Evolutionary conservation across 306 rosid species (phyloP).

Genomic region (Prunus armeniaca): DNA sequence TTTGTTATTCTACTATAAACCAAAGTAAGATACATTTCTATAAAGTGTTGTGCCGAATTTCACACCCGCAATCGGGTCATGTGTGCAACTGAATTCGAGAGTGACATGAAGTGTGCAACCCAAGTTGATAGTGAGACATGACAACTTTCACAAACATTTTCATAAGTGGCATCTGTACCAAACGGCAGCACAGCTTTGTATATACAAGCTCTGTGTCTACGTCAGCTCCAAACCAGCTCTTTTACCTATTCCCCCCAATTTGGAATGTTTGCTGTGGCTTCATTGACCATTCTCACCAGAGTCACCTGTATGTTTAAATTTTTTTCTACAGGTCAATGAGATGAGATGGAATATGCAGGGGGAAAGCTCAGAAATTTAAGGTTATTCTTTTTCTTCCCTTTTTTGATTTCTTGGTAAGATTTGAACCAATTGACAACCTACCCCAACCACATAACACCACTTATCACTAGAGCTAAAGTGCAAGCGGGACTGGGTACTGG

Average conservation of each 20-base stretch:
- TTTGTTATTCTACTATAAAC: neutral
- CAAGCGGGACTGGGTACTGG: neutral
- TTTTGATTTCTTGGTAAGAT: neutral
- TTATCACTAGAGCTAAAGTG: neutral
- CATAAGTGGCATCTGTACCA: conserved; percentile 9
- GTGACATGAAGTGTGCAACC: neutral
- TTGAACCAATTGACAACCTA: neutral
- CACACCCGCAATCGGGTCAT: neutral
- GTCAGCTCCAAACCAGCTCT: neutral
- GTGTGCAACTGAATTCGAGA: neutral
- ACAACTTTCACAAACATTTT: neutral
- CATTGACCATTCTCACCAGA: conserved; percentile 85
- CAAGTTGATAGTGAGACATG: neutral
- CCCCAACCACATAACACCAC: neutral
- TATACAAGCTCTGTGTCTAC: neutral
- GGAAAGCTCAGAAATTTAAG: neutral
- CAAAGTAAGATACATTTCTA: neutral
- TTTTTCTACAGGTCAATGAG: conserved; percentile 3
- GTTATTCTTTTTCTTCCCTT: neutral
- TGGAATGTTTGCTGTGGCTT: conserved; percentile 79
- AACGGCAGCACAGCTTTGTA: neutral
- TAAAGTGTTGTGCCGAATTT: neutral
- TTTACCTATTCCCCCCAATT: conserved; percentile 61
- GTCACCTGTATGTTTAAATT: conserved; percentile 62
- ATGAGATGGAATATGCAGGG: neutral